phyloP scores from a whole-genome alignment of 495 filamentous ascomycete species.

The Opeltia flavorubescens region DNA sequence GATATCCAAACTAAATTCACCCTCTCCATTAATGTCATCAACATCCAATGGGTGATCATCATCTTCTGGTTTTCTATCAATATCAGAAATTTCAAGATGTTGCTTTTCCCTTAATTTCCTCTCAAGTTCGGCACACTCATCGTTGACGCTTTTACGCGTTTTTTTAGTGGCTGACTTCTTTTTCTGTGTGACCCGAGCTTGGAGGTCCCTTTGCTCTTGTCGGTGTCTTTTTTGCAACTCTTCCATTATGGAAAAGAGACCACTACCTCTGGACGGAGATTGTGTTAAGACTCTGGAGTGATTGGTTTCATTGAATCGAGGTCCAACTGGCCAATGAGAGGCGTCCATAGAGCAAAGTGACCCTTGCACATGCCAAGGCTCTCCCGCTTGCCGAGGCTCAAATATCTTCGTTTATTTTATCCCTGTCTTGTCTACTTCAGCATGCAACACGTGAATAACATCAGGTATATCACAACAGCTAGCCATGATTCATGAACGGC shows the following conservation, averaged over 20 bases:
- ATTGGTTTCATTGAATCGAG: too few species aligned
- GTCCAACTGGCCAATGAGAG: too few species aligned
- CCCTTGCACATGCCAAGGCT: too few species aligned
- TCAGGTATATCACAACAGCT: too few species aligned
- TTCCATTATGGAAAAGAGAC: constrained; percentile 37
- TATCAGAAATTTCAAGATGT: constrained; percentile 43
- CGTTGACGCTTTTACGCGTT: constrained; percentile 76
- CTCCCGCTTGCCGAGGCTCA: too few species aligned
- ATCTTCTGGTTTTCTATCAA: constrained; percentile 28
- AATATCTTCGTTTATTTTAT: too few species aligned
- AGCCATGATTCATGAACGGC: too few species aligned
- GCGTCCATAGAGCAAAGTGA: too few species aligned
- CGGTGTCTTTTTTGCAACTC: constrained; percentile 65
- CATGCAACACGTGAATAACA: too few species aligned
- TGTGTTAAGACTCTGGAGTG: too few species aligned
- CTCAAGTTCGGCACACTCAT: constrained; percentile 68
- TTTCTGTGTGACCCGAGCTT: constrained; percentile 74
- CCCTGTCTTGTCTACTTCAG: too few species aligned
- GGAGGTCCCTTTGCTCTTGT: constrained; percentile 79
- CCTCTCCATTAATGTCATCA: background rate
- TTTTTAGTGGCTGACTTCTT: constrained; percentile 95
- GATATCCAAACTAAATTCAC: too few species aligned
- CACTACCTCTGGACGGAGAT: background rate
- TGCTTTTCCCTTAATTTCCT: constrained; percentile 53
- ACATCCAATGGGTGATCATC: constrained; percentile 2